A percentile compares a stretch with the other conserved stretches of the same genome.
Conservation (phyloP, 495 filamentous ascomycete species). For the Chaetomidium leptoderma region DNA sequence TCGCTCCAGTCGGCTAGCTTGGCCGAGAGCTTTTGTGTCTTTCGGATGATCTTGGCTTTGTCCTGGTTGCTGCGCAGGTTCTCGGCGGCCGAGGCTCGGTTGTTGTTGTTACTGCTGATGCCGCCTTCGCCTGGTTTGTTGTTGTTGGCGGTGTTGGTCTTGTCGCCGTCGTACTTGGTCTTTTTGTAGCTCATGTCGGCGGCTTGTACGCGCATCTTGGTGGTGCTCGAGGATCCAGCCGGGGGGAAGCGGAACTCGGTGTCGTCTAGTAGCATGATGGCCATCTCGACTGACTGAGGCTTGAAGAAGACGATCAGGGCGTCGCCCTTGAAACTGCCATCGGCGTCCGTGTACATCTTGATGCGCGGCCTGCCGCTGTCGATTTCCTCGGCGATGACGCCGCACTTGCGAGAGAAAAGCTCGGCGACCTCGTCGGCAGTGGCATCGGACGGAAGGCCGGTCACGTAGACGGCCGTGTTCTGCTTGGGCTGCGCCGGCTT, state of each 20-base stretch:
- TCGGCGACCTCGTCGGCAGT: slow-evolving; percentile 74
- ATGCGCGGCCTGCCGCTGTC: slow-evolving; percentile 80
- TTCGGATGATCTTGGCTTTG: slow-evolving; percentile 68
- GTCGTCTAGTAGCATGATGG: slow-evolving; percentile 89
- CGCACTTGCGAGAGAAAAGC: slow-evolving; percentile 78
- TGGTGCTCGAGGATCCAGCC: slow-evolving; percentile 39
- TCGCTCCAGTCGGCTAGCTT: slow-evolving; percentile 93
- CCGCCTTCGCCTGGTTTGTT: slow-evolving; percentile 22
- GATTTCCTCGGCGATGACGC: slow-evolving; percentile 91
- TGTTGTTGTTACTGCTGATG: slow-evolving; percentile 33
- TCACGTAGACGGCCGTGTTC: slow-evolving; percentile 90
- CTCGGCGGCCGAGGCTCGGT: neutral
- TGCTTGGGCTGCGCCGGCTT: slow-evolving; percentile 50
- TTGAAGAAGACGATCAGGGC: slow-evolving; percentile 92
- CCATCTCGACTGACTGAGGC: slow-evolving; percentile 81
- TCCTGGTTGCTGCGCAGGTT: slow-evolving; percentile 10
- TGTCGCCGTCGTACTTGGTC: slow-evolving; percentile 40
- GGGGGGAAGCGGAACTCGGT: slow-evolving; percentile 70
- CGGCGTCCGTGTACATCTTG: slow-evolving; percentile 83
- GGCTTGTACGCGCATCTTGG: slow-evolving; percentile 72
- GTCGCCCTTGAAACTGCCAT: slow-evolving; percentile 87
- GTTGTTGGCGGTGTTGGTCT: slow-evolving; percentile 31
- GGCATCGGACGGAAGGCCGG: slow-evolving; percentile 72
- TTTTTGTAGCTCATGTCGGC: slow-evolving; percentile 91
- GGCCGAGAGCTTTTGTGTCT: slow-evolving; percentile 81